Base-by-base conservation (phyloP, 306 rosid genomes). In the Vigna trinervia region DNA sequence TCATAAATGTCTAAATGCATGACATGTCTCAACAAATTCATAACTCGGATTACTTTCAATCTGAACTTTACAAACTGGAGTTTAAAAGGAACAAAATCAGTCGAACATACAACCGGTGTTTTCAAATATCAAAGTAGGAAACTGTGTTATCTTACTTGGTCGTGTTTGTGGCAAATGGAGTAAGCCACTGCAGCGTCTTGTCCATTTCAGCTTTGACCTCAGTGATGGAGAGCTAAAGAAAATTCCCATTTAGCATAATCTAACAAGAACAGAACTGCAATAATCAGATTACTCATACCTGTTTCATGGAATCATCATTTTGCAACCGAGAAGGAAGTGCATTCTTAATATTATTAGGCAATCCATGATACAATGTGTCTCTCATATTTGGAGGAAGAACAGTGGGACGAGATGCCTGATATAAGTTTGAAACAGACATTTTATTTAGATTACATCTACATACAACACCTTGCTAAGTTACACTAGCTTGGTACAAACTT, bases 151-250 rank as follows among this genome's bases (percentile, higher is more conserved):
- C 93, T 52, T 86, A 95, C 99, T 86, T 95, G 83, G 73, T 84
- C 0, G 99, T 96, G 78, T 91, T 93, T 54, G 90, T 79, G 36
- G 99, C 94, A 51, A 91, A 60, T 13, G 99, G 97, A 78, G 86
- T 86, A 61, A 96, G 94, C 99, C 97, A 96, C 23, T 45, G 80
- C 45, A 96, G 91, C 57, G 77, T 91, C 76, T 85, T 91, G 22
- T 93, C 97, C 89, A 93, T 86, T 83, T 91, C 96, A 61, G 85
- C 87, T 82, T 86, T 93, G 72, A 91, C 85, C 52, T 82, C 80
- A 76, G 91, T 43, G 34, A 86, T 75, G 41, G 90, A 81, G 66
- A 81, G 71, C 99, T 96, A 80, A 78, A 84, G 56, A 85, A 75
- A 74, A 80, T 6, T 52, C 52, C 58, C 69, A 58, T 10, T 81